Evolutionary conservation across 495 filamentous ascomycete genomes (phyloP), one percentile per base, ranked within the genome.

Genomic region (Aspergillus homomorphus): DNA sequence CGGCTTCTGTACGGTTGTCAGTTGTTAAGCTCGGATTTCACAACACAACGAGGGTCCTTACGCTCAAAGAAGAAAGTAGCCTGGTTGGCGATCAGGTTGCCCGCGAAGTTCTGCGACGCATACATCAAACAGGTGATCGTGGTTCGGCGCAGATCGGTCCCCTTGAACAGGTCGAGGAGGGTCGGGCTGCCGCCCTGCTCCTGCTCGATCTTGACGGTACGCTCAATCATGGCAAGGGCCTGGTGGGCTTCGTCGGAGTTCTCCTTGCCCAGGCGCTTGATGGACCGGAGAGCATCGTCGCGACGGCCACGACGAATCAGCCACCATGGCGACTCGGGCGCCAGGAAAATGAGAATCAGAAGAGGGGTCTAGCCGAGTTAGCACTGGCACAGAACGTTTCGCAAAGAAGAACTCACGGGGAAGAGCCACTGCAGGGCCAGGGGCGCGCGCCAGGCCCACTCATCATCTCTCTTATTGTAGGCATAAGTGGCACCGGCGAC

Each of bases 401-500:
- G 20, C 14, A 16, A 50, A 18, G 24, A 9, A 2, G 2, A n/a
- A 28, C 48, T 30, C 19, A 51, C 48, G n/a, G 88, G 87, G 82
- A 88, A 91, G 72, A 91, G 82, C 88, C 88, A 91, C 71, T 91
- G 88, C 15, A 89, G 70, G 15, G 83, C 83, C 56, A 86, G 85
- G 4, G 83, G 82, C 6, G 81, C 73, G 20, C 81, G 72, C 70
- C 84, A 86, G 5, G 80, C 72, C 83, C 83, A 86, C 53, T 84
- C 61, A 51, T 81, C 77, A 0, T 61, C 21, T 1, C 77, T 68
- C 15, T 71, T 69, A 41, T 83, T 69, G 73, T 82, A 80, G 48
- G 72, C 75, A 60, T 81, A 83, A 61, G 87, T 81, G 41, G 87
- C 86, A 18, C 80, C 87, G 52, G 84, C 82, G 5, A 82, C 85